Evolutionary conservation across 345 rosid species (phyloP), one percentile per base, ranked within the genome.

Genomic region (Schrenkiella parvula): DNA sequence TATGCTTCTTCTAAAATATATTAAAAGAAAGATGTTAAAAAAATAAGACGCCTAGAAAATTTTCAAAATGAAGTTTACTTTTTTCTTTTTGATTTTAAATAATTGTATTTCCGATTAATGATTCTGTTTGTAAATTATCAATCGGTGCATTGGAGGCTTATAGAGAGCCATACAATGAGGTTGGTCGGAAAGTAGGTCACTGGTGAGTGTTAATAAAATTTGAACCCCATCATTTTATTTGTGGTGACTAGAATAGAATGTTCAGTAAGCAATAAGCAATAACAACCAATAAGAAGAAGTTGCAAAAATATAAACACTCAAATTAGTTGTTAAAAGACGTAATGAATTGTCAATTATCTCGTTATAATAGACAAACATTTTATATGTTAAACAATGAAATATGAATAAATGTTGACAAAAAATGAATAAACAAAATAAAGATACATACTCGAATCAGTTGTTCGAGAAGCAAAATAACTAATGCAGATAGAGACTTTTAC

Each of bases 101-200:
- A n/a, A n/a, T n/a, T n/a, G n/a, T n/a, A n/a, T n/a, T n/a, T n/a
- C n/a, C n/a, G n/a, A 55, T 8, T 28, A 3, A 21, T 52, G 31
- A 23, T 10, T 18, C n/a, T 18, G 3, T 18, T 3, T 41, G n/a
- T 22, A 50, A 62, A 19, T 9, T 34, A 53, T 42, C 47, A 34
- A 23, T 44, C 43, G 50, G 66, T 73, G 56, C 17, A 43, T 28
- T 7, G 28, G 44, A 43, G 39, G 57, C 13, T 55, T 23, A 46
- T 2, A 34, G 32, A 32, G 71, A 65, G 59, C 71, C 77, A 64
- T 65, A 56, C 51, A 73, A 35, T 44, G 66, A 65, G 65, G 65
- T 56, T 73, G 77, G 77, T 56, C 66, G 71, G 51, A 73, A 73
- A 65, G 66, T 65, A 55, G 72, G 26, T 73, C 58, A 65, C 42